Evolutionary conservation across 169 alveolate genomes (phyloP), one percentile per base, ranked within the genome.

Genomic region (Eimeria acervulina): DNA sequence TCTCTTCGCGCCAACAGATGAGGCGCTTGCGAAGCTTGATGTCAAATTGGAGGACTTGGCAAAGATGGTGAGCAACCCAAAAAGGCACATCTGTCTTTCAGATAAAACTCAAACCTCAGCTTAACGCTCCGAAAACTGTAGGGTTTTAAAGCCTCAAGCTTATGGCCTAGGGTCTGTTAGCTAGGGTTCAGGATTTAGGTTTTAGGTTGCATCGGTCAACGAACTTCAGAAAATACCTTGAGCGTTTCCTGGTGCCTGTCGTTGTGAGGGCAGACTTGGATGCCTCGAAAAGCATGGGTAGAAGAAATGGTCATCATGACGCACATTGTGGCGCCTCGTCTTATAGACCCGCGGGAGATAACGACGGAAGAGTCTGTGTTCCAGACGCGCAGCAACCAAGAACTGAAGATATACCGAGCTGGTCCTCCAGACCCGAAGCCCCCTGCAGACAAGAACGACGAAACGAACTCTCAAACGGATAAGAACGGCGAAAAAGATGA

Each of bases 241-340:
- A 68, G 78, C 1, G 44, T 68, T 31, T 28, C 23, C 31, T 31
- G 78, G 42, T 68, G 78, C 72, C 38, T 68, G 13, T 68, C 44
- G 15, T 59, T 87, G 76, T 63, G 94, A 8, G 38, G n/a, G 3
- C 68, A 88, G 94, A 68, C 15, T 1, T 61, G 81, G 70, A 40
- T 70, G 85, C 78, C 80, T 42, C 94, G 84, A 36, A 88, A 88
- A 28, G 85, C 55, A 23, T 68, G 80, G 68, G 85, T 66, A 28
- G 94, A 88, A 66, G 94, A 88, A 47, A 66, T 40, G 85, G 42
- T 88, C 21, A 85, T 88, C 70, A 63, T 68, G 70, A 88, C 80
- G 33, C 94, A 88, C 26, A 68, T 88, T 23, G 94, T 88, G 47
- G 94, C 94, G 10, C 94, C 94, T n/a, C 83, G 84, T 28, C 78